These are phyloP conservation scores for Spathaspora passalidarum DNA, from an alignment of 805 yeast species.

Conservation along the genomic window DNA sequence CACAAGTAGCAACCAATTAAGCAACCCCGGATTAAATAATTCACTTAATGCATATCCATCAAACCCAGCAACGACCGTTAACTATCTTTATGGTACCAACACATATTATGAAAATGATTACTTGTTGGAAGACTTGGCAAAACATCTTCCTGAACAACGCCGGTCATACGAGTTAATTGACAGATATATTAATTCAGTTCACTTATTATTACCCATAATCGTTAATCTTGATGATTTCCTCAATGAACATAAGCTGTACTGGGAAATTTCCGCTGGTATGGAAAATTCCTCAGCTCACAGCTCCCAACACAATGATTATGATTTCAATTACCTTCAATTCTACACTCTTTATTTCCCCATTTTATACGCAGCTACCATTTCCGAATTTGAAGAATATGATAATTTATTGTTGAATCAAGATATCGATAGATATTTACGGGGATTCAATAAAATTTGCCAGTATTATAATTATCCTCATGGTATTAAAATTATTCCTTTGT, in stretches of 20 bases:
- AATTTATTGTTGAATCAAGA: constrained; percentile 45
- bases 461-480: constrained; percentile 51
- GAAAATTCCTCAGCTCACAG: neutral
- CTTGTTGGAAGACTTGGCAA: constrained; percentile 34
- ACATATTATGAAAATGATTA: constrained; percentile 33
- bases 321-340: constrained; percentile 42
- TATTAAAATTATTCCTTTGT: constrained; percentile 37
- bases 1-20: constrained; percentile 10
- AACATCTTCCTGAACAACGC: constrained; percentile 44
- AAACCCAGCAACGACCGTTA: constrained; percentile 19
- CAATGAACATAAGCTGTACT: constrained; percentile 46
- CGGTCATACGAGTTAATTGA: constrained; percentile 46
- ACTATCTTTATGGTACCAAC: constrained; percentile 39
- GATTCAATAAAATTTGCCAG: constrained; percentile 47
- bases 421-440: constrained; percentile 48
- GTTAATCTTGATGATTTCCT: constrained; percentile 44
- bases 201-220: constrained; percentile 52
- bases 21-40: constrained; percentile 22
- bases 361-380: constrained; percentile 55
- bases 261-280: constrained; percentile 26
- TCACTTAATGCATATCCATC: constrained; percentile 29
- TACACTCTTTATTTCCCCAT: constrained; percentile 51
- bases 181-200: constrained; percentile 51
- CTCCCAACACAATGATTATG: constrained; percentile 8
- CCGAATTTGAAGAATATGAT: constrained; percentile 57